Conservation (phyloP, 2,329 filamentous ascomycete genomes). For the Neofusicoccum kwambonambiense region DNA sequence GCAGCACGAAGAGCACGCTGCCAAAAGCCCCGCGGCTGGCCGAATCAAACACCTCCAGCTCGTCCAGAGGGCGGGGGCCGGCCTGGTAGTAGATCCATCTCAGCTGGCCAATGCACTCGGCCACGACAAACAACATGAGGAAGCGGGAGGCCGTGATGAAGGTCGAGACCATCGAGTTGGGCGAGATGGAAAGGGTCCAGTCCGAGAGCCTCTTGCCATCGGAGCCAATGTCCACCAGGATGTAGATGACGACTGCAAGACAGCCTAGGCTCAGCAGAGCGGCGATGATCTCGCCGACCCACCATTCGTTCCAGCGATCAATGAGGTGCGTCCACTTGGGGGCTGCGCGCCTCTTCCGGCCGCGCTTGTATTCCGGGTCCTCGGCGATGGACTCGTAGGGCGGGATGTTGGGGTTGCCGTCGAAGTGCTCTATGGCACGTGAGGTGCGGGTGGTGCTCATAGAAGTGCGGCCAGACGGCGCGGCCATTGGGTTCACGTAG, state of each 20-base stretch:
- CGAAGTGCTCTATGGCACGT: conserved; percentile 9
- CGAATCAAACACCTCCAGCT: conserved; percentile 31
- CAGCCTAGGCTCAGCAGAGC: neutral
- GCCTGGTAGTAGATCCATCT: conserved; percentile 35
- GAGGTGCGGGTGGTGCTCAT: conserved; percentile 10
- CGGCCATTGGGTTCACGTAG: neutral
- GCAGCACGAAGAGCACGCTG: neutral
- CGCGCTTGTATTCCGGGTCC: conserved; percentile 5
- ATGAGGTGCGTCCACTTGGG: neutral
- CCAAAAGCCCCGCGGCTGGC: conserved; percentile 25
- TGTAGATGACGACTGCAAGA: neutral
- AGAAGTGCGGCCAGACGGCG: conserved; percentile 7
- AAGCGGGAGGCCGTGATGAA: conserved; percentile 34
- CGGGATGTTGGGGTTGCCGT: conserved; percentile 13
- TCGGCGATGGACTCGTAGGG: conserved; percentile 11
- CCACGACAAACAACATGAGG: conserved; percentile 31
- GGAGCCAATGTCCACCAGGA: neutral
- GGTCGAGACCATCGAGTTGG: conserved; percentile 36
- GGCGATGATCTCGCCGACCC: neutral
- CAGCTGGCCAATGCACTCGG: conserved; percentile 35
- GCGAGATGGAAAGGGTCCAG: neutral
- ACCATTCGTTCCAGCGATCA: conserved; percentile 1
- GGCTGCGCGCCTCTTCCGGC: neutral
- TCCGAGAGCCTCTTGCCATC: neutral
- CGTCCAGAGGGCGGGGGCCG: conserved; percentile 21